phyloP scores from a whole-genome alignment of 2,329 filamentous ascomycete species.

The Fusarium keratoplasticum region DNA sequence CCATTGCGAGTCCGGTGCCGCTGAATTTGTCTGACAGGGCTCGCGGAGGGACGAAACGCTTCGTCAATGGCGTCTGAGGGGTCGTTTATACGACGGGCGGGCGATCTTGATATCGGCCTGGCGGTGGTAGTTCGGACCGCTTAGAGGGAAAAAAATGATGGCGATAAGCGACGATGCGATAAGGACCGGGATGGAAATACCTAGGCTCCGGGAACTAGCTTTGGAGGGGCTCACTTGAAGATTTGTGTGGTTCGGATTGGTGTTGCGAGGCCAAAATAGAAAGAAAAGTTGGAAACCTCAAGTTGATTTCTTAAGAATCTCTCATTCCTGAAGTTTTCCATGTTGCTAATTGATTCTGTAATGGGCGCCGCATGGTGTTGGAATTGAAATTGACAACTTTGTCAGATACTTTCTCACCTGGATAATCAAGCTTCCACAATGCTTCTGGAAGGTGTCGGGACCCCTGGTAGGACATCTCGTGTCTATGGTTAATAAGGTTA shows the following conservation, averaged over 20 bases:
- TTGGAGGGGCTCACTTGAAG: neutral
- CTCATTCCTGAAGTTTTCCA: neutral
- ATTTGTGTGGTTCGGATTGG: neutral
- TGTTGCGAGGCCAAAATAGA: neutral
- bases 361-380: neutral
- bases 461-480: neutral
- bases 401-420: neutral
- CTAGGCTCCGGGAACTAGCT: constrained; percentile 19
- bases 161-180: constrained; percentile 39
- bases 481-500: neutral
- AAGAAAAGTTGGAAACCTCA: neutral
- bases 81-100: constrained; percentile 15
- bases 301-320: neutral
- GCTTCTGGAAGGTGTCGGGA: constrained; percentile 19
- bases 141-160: constrained; percentile 37
- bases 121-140: constrained; percentile 18
- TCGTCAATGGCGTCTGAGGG: constrained; percentile 3
- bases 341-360: neutral
- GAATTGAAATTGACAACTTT: neutral
- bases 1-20: constrained; percentile 32
- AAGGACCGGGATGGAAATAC: constrained; percentile 44
- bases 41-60: neutral
- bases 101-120: constrained; percentile 21
- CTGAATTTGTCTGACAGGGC: neutral
- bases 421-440: constrained; percentile 2